phyloP scores from a whole-genome alignment of 116 monocot genomes.

The Zostera marina region DNA sequence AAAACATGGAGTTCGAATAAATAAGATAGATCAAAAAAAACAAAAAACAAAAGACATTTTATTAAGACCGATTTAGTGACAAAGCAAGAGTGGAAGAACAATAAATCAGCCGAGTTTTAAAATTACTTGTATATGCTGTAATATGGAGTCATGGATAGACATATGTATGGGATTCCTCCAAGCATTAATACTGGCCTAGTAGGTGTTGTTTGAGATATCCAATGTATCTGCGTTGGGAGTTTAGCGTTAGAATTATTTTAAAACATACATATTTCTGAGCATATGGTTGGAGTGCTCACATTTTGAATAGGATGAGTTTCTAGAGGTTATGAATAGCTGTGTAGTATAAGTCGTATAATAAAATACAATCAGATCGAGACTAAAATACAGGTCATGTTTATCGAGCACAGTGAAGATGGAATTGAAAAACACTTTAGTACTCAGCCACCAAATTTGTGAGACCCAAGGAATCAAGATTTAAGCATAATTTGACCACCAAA shows the following conservation, averaged over 20 bases:
- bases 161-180: conserved; percentile 65
- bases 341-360: not conserved
- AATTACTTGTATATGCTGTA: not conserved
- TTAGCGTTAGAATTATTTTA: not conserved
- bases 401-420: no score
- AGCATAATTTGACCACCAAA: no score
- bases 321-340: conserved; percentile 69
- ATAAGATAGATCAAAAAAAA: no score
- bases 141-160: not conserved
- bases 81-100: conserved; percentile 38
- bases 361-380: not conserved
- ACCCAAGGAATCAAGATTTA: not conserved
- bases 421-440: no score
- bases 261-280: not conserved
- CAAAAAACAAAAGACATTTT: not conserved
- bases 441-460: not conserved
- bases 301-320: conserved; percentile 73
- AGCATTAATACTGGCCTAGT: conserved; percentile 60
- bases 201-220: conserved; percentile 95
- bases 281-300: conserved; percentile 29
- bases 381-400: not conserved
- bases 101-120: not conserved
- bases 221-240: conserved; percentile 43
- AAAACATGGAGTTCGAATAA: not conserved
- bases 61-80: conserved; percentile 47